Percentiles rank a stretch among this genome's conserved stretches.
Evolutionary conservation across 2,329 filamentous ascomycete genomes (phyloP).

Genomic region (Fusarium temperatum): DNA sequence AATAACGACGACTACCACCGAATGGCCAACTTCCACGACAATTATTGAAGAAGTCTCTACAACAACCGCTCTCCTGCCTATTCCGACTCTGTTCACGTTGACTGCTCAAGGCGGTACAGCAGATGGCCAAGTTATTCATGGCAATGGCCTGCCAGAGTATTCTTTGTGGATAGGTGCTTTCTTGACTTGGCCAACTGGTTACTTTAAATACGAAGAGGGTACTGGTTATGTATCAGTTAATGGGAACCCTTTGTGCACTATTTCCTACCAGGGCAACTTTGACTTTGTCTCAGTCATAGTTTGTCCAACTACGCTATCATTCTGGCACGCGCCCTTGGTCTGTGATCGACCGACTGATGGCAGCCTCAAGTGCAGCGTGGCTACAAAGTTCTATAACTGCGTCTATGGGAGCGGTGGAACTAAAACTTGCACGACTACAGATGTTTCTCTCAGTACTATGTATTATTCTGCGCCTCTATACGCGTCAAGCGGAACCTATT

Average conservation of each 20-base stretch:
- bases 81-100: background rate
- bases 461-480: background rate
- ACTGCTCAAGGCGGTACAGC: background rate
- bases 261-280: background rate
- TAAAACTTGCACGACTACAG: background rate
- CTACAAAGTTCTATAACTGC: background rate
- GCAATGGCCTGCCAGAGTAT: background rate
- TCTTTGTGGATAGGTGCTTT: background rate
- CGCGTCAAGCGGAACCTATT: background rate
- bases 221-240: background rate
- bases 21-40: background rate
- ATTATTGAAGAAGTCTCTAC: background rate
- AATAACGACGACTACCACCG: background rate
- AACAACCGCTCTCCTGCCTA: background rate
- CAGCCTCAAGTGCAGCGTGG: background rate
- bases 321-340: background rate
- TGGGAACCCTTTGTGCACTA: background rate
- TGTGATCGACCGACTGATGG: background rate
- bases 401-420: background rate
- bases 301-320: background rate
- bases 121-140: background rate
- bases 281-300: background rate
- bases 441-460: background rate
- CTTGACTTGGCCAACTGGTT: background rate
- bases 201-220: background rate